Conservation (phyloP, 768 basidiomycete genomes). For the Boletellus sp. region DNA sequence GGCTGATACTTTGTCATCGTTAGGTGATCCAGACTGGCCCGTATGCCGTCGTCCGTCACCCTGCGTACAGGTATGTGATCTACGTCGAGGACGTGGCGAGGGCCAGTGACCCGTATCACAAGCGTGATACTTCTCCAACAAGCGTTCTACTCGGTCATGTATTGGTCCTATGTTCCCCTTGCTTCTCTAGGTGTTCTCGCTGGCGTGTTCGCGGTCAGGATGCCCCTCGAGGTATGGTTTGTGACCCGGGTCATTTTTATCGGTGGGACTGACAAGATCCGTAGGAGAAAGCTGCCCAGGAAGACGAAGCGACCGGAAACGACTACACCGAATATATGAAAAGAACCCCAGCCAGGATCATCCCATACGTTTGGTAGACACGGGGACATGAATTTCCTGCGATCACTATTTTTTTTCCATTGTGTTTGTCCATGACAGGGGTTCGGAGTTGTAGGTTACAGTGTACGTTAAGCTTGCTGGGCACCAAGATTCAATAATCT, state of each 20-base stretch:
- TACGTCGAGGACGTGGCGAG: not conserved
- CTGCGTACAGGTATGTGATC: slow-evolving; percentile 30
- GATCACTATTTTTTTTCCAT: not conserved
- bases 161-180: slow-evolving; percentile 36
- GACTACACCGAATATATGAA: slow-evolving; percentile 33
- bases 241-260: not conserved
- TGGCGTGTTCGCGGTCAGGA: slow-evolving; percentile 30
- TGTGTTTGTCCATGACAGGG: too few species aligned
- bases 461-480: slow-evolving; percentile 10
- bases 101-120: not conserved
- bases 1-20: slow-evolving; percentile 15
- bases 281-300: slow-evolving; percentile 30
- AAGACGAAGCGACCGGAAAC: slow-evolving; percentile 18
- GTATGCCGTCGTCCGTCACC: slow-evolving; percentile 37
- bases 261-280: not conserved
- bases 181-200: slow-evolving; percentile 21
- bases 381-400: not conserved
- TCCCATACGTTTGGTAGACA: slow-evolving; percentile 31
- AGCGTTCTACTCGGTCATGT: slow-evolving; percentile 22
- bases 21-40: slow-evolving; percentile 29
- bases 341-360: slow-evolving; percentile 26
- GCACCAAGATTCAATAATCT: slow-evolving; percentile 16
- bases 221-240: slow-evolving; percentile 31
- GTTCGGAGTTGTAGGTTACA: not conserved
- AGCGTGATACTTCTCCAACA: slow-evolving; percentile 27